Percentiles rank a stretch among this genome's conserved stretches.
phyloP scores from a whole-genome alignment of 495 filamentous ascomycete genomes.

The Annulohypoxylon bovei region DNA sequence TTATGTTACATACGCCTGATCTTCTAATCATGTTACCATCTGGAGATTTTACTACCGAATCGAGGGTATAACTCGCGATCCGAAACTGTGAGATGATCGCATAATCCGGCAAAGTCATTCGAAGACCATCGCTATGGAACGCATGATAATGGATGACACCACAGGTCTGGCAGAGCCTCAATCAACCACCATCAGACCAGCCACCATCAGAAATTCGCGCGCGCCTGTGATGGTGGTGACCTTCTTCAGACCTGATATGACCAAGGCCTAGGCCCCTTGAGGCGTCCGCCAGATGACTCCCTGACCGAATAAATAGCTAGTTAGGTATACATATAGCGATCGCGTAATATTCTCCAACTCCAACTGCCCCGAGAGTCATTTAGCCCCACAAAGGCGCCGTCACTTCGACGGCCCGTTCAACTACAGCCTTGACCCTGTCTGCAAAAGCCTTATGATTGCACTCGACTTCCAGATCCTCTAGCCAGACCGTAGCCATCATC shows the following conservation, averaged over 20 bases:
- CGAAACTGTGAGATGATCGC: not conserved
- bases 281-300: not conserved
- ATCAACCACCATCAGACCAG: not conserved
- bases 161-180: slow-evolving; percentile 4
- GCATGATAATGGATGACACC: not conserved
- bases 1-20: not conserved
- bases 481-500: slow-evolving; percentile 86
- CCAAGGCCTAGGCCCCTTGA: not conserved
- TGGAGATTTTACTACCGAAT: not conserved
- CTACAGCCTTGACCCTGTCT: slow-evolving; percentile 85
- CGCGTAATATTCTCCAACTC: not conserved
- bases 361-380: not conserved
- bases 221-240: slow-evolving; percentile 1
- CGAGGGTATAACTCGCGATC: not conserved
- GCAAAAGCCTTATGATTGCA: slow-evolving; percentile 75
- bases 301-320: not conserved
- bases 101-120: not conserved
- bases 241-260: not conserved
- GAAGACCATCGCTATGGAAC: not conserved
- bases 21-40: not conserved
- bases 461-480: slow-evolving; percentile 91
- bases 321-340: not conserved
- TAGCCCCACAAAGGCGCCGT: slow-evolving; percentile 75
- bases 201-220: not conserved
- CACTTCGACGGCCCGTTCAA: slow-evolving; percentile 92